Evolutionary conservation across 2,329 filamentous ascomycete species (phyloP), one percentile per base, ranked within the genome.

Genomic region (Aspergillus oerlinghausenensis): DNA sequence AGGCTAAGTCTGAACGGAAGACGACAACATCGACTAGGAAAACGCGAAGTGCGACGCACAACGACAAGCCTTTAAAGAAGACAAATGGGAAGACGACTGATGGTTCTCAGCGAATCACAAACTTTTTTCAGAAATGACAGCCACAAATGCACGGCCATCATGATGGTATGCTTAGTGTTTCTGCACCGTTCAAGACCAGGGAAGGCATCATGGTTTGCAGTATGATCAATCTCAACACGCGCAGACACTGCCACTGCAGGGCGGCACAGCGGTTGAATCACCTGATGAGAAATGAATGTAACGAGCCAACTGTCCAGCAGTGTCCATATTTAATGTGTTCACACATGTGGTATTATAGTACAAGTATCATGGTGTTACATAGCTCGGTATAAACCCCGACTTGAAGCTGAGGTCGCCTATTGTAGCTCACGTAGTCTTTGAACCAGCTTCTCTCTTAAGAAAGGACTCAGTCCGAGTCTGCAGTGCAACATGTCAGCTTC

Each of bases 31-130:
- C 65, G 43, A 63, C 60, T 51, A 75, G 73, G 63, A 82, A 82
- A 69, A 78, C 75, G 49, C 77, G 79, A 62, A 85, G 82, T 70
- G 82, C 83, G 35, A 84, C 81, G 5, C 82, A 77, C 61, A 86
- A 86, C 65, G 71, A 75, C 38, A 80, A 74, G 52, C 71, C 75
- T 47, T 67, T 73, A 47, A 82, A 80, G 65, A 76, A 70, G 26
- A 70, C 67, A 9, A 65, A 71, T 23, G 72, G 72, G 60, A 74
- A 70, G 42, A 82, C 78, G 51, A 69, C 71, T 29, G 74, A 78
- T 61, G 80, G 82, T 17, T 84, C 79, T 55, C 78, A 82, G 63
- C 81, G 70, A 49, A 80, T 80, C 59, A 80, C 78, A 1, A 78
- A 72, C 32, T 80, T 80, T 62, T 80, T 80, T 62, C 74, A 71